Conservation (phyloP, 2,329 filamentous ascomycete species). For the Sclerotinia borealis region DNA sequence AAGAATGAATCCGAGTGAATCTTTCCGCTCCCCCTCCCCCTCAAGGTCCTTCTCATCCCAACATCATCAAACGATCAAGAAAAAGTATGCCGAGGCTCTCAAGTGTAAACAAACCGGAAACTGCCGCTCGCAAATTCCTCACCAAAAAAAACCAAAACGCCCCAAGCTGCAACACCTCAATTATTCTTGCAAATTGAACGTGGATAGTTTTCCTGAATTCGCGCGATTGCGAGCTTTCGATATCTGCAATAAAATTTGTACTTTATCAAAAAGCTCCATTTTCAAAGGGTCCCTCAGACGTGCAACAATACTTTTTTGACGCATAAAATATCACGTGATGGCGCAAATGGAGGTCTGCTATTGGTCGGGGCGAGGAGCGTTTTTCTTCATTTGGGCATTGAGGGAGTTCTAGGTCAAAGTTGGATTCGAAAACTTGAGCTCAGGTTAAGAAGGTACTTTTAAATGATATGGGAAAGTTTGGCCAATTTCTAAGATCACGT, state of each 20-base stretch:
- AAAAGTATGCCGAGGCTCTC: neutral
- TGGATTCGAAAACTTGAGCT: fast-evolving
- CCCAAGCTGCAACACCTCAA: neutral
- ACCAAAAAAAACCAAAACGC: slow-evolving; percentile 3
- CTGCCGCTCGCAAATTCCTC: neutral
- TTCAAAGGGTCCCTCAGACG: neutral
- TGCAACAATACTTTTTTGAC: neutral
- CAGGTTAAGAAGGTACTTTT: fast-evolving
- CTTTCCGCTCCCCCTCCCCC: neutral
- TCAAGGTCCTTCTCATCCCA: neutral
- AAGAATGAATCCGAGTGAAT: neutral
- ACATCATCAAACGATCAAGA: neutral
- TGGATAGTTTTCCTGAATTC: slow-evolving; percentile 3
- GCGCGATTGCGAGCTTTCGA: neutral
- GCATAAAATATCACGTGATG: neutral
- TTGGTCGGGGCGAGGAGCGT: neutral
- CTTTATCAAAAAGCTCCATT: neutral
- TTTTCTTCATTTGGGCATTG: slow-evolving; percentile 1
- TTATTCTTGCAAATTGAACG: neutral
- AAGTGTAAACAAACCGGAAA: neutral
- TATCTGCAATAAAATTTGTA: neutral
- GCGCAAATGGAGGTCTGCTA: neutral
- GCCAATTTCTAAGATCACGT: neutral
- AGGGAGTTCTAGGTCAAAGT: too few relatives aligned
- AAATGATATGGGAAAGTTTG: neutral